Evolutionary conservation across 192 early-diverging fungal species (phyloP), one percentile per base, ranked within the genome.

Genomic region (Linnemannia hyalina): DNA sequence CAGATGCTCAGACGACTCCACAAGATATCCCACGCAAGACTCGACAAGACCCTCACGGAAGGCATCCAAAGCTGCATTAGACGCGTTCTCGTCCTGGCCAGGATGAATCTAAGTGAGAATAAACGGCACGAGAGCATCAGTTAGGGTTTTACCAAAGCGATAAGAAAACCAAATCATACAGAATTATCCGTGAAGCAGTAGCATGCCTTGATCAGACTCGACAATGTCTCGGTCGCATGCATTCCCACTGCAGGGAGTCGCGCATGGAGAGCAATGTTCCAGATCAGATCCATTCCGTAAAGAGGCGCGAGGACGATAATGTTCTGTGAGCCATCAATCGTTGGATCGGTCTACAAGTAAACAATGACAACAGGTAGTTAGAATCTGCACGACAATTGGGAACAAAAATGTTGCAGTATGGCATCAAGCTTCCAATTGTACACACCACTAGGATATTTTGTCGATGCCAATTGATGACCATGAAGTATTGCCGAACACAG

Each of bases 201-300:
- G 2, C 1, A n/a, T 81, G 81, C 84, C 84, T 81, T 86, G n/a
- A 77, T 81, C 23, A 86, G 6, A 7, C 46, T 55, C 6, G 88
- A 87, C 46, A 90, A 73, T n/a, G 87, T 75, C 5, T 80, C 82
- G 9, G 73, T 88, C 1, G 90, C 90, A 71, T 85, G 68, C 26
- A 74, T 54, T 13, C 90, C 90, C 9, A 90, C 90, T 42, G 55
- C 54, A 29, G 88, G 82, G 23, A 74, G 68, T 32, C 73, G 73
- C 29, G 88, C 82, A 42, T 80, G 81, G 11, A 90, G 78, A 0
- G 90, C 90, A 35, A 90, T 88, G 18, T 88, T 83, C 90, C 90
- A 90, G 46, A 90, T 88, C 68, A 89, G 74, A 41, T 90, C 85
- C 76, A 88, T 88, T 71, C 86, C 90, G 46, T 80, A 76, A 7